A percentile compares a stretch with the other conserved stretches of the same genome.
Evolutionary conservation across 106 monocot genomes (phyloP).

Genomic region (Xerophyta viscosa): DNA sequence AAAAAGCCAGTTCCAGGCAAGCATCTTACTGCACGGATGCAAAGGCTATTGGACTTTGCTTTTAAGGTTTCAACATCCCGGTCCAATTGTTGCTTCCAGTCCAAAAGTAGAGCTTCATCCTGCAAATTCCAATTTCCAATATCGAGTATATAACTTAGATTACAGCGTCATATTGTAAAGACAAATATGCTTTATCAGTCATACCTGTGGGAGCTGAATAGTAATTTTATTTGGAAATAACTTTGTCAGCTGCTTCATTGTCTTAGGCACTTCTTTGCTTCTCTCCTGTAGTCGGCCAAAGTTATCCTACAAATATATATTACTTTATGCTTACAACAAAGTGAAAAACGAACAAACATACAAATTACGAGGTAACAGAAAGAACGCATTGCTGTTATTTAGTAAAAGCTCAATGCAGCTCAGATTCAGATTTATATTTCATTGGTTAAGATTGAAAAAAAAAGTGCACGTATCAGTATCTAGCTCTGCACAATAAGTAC

Average conservation of each 20-base stretch:
- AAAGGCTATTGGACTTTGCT: conserved; percentile 71
- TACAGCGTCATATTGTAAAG: not conserved
- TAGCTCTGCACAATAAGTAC: not conserved
- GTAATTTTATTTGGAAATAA: conserved; percentile 93
- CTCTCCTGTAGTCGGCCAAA: conserved; percentile 80
- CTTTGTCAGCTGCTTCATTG: conserved; percentile 73
- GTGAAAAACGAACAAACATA: not conserved
- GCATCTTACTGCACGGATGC: conserved; percentile 84
- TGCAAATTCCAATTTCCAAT: conserved; percentile 15
- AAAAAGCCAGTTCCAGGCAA: too few relatives aligned
- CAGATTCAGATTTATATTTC: too few relatives aligned
- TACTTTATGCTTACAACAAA: not conserved
- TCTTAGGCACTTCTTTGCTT: conserved; percentile 77
- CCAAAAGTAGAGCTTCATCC: conserved; percentile 68
- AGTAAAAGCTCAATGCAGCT: too few relatives aligned
- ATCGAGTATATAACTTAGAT: not conserved
- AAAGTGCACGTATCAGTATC: too few relatives aligned
- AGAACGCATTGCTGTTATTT: not conserved
- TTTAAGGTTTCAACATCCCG: conserved; percentile 93
- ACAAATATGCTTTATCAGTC: not conserved
- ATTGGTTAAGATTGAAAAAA: too few relatives aligned
- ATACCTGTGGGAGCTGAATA: conserved; percentile 79
- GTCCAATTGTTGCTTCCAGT: conserved; percentile 86
- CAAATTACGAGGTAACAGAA: not conserved
- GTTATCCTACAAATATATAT: conserved; percentile 39